phyloP scores from a whole-genome alignment of 75 land plant species.

The Larix kaempferi region DNA sequence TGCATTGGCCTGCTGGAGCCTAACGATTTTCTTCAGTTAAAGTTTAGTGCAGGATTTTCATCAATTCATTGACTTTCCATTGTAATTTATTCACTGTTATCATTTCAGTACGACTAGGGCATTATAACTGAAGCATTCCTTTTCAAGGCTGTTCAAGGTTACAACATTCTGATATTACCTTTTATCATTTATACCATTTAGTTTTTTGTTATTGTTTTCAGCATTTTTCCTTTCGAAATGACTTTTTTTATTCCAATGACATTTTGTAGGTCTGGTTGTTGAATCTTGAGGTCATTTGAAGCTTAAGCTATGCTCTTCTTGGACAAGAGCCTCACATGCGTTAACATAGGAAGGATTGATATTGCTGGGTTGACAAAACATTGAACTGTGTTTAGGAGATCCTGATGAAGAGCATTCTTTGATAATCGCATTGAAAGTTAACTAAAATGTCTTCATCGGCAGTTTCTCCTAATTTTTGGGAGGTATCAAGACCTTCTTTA shows the following conservation, averaged over 20 bases:
- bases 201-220: background rate
- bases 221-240: background rate
- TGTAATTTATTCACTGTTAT: conserved; percentile 3
- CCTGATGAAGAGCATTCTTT: background rate
- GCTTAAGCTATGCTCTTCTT: background rate
- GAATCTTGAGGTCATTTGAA: background rate
- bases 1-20: background rate
- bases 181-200: background rate
- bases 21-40: background rate
- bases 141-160: too few relatives aligned
- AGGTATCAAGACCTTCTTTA: conserved; percentile 2
- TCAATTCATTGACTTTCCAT: background rate
- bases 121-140: background rate
- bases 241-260: background rate
- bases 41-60: background rate
- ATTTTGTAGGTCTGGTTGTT: conserved; percentile 4
- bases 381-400: conserved; percentile 3
- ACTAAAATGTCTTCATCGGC: conserved; percentile 2
- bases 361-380: conserved; percentile 1
- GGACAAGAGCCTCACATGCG: background rate
- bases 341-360: background rate
- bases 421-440: background rate
- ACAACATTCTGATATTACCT: background rate
- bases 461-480: background rate
- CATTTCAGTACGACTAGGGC: background rate